phyloP scores from a whole-genome alignment of 441 rosid species.

The Populus hybrid region DNA sequence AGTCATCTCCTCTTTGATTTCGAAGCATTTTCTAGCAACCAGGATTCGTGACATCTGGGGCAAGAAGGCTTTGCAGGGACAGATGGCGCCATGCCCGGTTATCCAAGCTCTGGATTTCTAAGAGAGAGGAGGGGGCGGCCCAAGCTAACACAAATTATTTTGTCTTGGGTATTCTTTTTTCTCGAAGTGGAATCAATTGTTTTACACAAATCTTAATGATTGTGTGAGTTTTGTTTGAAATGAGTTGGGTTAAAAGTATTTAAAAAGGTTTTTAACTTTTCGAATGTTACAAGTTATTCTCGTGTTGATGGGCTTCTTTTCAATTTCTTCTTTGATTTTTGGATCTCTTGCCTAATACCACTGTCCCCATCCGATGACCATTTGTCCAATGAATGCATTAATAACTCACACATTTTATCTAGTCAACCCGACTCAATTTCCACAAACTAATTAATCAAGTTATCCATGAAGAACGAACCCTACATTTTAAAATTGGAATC shows the following conservation, averaged over 20 bases:
- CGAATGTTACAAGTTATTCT: background rate
- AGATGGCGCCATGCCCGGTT: background rate
- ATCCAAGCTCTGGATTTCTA: background rate
- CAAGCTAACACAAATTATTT: too few relatives aligned
- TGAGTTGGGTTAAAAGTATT: background rate
- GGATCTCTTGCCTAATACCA: background rate
- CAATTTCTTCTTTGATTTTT: background rate
- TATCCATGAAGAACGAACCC: background rate
- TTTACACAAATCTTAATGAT: background rate
- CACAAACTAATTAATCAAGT: background rate
- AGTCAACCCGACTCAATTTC: background rate
- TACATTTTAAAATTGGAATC: conserved; percentile 1
- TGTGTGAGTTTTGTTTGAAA: background rate
- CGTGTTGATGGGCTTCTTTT: background rate
- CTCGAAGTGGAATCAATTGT: too few relatives aligned
- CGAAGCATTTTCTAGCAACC: background rate
- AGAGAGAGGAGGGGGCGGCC: too few relatives aligned
- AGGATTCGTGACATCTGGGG: background rate
- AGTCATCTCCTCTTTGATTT: background rate
- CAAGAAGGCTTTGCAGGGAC: background rate
- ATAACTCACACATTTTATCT: background rate
- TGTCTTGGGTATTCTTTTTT: too few relatives aligned
- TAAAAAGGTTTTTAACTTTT: background rate
- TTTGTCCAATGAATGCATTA: background rate
- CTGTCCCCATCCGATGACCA: background rate